Conservation (phyloP, 192 early-diverging fungal genomes). For the Rhizoclosmatium globosum region DNA sequence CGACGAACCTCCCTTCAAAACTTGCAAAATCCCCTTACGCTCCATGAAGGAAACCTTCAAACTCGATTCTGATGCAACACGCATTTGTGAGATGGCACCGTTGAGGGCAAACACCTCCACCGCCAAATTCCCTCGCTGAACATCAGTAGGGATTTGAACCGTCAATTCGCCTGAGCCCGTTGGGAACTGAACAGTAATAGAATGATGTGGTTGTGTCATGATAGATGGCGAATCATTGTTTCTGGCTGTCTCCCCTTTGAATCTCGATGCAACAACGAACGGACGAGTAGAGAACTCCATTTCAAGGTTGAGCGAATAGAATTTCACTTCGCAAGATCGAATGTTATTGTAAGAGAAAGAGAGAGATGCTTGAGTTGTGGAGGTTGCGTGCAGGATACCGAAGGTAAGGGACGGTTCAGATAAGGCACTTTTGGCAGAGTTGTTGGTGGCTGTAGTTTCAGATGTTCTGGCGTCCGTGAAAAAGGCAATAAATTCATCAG, state of each 20-base stretch:
- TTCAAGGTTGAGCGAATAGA: slow-evolving; percentile 27
- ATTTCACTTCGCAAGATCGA: slow-evolving; percentile 1
- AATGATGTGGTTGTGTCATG: slow-evolving; percentile 20
- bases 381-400: neutral
- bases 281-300: slow-evolving; percentile 35
- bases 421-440: neutral
- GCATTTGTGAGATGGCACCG: slow-evolving; percentile 21
- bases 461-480: neutral
- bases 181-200: slow-evolving; percentile 23
- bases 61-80: slow-evolving; percentile 17
- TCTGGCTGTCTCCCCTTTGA: neutral
- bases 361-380: neutral
- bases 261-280: slow-evolving; percentile 16
- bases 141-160: neutral
- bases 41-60: slow-evolving; percentile 16
- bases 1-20: neutral
- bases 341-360: slow-evolving; percentile 1
- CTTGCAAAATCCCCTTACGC: slow-evolving; percentile 28
- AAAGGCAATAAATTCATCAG: slow-evolving; percentile 16
- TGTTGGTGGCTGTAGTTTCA: neutral
- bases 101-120: slow-evolving; percentile 26
- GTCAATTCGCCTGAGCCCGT: slow-evolving; percentile 21
- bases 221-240: neutral
- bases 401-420: slow-evolving; percentile 27
- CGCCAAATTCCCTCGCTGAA: slow-evolving; percentile 22